Conservation (phyloP, 768 basidiomycete genomes). For the Dioszegia aurantiaca region DNA sequence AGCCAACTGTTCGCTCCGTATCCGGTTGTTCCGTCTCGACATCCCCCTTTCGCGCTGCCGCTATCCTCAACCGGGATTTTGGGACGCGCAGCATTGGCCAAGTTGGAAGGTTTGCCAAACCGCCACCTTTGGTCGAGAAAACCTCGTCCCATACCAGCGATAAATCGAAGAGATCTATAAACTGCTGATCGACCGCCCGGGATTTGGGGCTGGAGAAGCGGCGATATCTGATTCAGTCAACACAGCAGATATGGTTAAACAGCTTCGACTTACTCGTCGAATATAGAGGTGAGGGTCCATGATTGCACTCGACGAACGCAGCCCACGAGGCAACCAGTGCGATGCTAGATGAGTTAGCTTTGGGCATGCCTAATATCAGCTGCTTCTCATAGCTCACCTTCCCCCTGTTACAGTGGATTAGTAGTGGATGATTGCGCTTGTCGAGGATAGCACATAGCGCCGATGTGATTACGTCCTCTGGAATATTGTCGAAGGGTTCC, state of each 20-base stretch:
- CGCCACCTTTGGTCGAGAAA: constrained; percentile 15
- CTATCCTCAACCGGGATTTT: background rate
- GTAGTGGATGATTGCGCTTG: constrained; percentile 51
- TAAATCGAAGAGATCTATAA: constrained; percentile 53
- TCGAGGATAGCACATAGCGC: constrained; percentile 53
- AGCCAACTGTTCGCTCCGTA: background rate
- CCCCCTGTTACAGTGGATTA: constrained; percentile 56
- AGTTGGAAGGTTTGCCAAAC: constrained; percentile 34
- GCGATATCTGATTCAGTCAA: constrained; percentile 42
- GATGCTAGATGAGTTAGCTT: constrained; percentile 43
- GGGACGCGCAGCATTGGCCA: constrained; percentile 43
- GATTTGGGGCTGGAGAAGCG: constrained; percentile 53
- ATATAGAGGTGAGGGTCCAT: constrained; percentile 51
- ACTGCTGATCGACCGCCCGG: constrained; percentile 53
- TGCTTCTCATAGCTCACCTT: constrained; percentile 43
- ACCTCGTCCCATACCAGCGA: constrained; percentile 41
- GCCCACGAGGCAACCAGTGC: constrained; percentile 55
- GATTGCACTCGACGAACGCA: constrained; percentile 52
- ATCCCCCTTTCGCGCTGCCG: background rate
- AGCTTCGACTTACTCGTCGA: constrained; percentile 41
- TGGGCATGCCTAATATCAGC: background rate
- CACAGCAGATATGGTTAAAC: background rate
- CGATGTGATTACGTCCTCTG: constrained; percentile 52
- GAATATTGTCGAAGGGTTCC: constrained; percentile 51
- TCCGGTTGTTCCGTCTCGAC: background rate